These are phyloP conservation scores for Globisporangium yorkense DNA, from an alignment of 352 stramenopile species.

Conservation along the genomic window DNA sequence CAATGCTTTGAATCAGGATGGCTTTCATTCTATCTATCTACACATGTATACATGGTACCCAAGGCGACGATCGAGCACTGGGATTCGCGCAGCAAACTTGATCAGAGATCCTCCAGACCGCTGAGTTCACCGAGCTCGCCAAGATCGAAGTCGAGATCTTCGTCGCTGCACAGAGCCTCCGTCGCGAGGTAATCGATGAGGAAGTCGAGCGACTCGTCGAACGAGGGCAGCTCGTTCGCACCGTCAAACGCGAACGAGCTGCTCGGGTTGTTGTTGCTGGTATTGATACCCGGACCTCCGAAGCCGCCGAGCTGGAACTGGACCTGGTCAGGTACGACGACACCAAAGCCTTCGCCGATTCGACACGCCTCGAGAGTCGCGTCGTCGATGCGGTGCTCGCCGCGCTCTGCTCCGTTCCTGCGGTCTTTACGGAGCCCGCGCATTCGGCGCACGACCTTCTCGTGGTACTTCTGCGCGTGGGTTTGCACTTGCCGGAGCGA, in stretches of 20 bases:
- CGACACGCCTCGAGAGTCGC: constrained; percentile 19
- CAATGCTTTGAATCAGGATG: too few relatives aligned
- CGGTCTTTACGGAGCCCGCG: constrained; percentile 38
- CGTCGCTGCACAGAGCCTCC: neutral
- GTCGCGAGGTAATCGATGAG: constrained; percentile 10
- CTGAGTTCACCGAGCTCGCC: neutral
- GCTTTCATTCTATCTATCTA: neutral
- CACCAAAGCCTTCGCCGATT: neutral
- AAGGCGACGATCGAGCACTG: too few relatives aligned
- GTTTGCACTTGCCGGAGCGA: constrained; percentile 56
- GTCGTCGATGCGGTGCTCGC: constrained; percentile 53
- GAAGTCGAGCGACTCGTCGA: constrained; percentile 13
- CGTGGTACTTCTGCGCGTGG: constrained; percentile 58
- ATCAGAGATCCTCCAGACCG: neutral
- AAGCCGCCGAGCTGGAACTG: constrained; percentile 3
- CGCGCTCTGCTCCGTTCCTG: constrained; percentile 5
- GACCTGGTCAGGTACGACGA: neutral
- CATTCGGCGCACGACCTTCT: constrained; percentile 44
- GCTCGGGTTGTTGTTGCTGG: neutral
- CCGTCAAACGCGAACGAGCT: neutral
- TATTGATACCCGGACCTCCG: neutral
- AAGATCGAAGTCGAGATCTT: constrained; percentile 2
- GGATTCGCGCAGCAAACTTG: too few relatives aligned
- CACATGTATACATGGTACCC: too few relatives aligned
- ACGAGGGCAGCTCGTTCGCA: constrained; percentile 8